Percentiles rank a stretch among this genome's conserved stretches.
These are phyloP conservation scores for Ophiostoma tasmaniense DNA, from an alignment of 2,329 filamentous ascomycete species.

Conservation along the genomic window DNA sequence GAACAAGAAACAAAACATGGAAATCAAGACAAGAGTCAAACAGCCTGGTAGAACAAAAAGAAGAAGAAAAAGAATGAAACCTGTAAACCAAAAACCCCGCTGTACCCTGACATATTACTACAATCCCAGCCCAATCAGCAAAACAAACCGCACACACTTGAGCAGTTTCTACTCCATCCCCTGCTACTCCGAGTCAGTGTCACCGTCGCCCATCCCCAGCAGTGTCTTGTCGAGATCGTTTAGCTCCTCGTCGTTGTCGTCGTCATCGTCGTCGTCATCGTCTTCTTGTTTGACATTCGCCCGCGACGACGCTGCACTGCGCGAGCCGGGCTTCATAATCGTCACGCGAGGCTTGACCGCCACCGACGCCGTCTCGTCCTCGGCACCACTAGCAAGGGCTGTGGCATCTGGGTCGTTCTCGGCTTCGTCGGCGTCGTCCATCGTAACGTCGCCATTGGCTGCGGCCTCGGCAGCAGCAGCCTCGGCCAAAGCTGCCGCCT, in stretches of 20 bases:
- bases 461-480: slow-evolving; percentile 19
- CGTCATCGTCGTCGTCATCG: slow-evolving; percentile 23
- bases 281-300: slow-evolving; percentile 9
- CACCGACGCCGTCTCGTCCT: not conserved
- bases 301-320: not conserved
- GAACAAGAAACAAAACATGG: not conserved
- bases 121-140: not conserved
- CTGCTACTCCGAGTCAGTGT: slow-evolving; percentile 28
- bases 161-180: not conserved
- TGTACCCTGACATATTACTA: slow-evolving; percentile 1
- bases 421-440: slow-evolving; percentile 39
- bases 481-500: slow-evolving; percentile 13
- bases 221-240: slow-evolving; percentile 33
- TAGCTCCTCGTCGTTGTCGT: slow-evolving; percentile 42
- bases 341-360: slow-evolving; percentile 9
- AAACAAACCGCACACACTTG: not conserved
- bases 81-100: not conserved
- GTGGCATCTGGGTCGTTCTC: slow-evolving; percentile 36
- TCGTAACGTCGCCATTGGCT: slow-evolving; percentile 41
- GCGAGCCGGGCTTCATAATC: slow-evolving; percentile 4
- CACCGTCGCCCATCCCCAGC: slow-evolving; percentile 28
- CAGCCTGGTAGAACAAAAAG: not conserved
- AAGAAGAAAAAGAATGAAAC: too few species aligned
- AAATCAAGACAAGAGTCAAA: not conserved
- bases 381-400: slow-evolving; percentile 32